These are phyloP conservation scores for Diplotaxis tenuifolia DNA, from an alignment of 345 rosid genomes.

Conservation along the genomic window DNA sequence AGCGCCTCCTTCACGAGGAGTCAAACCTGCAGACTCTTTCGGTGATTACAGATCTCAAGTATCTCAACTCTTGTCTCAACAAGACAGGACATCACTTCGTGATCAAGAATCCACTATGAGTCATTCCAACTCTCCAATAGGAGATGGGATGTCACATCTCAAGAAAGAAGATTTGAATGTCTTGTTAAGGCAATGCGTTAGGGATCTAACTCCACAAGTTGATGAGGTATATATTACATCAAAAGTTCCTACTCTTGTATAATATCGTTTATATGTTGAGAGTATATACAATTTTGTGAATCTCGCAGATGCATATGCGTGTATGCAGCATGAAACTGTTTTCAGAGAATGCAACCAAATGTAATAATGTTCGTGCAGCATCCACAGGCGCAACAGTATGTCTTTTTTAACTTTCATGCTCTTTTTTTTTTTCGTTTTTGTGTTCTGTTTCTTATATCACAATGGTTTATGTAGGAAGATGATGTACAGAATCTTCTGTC, in stretches of 20 bases:
- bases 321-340: neutral
- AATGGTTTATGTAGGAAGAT: constrained; percentile 9
- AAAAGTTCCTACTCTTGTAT: neutral
- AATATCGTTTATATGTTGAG: neutral
- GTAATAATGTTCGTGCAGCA: constrained; percentile 4
- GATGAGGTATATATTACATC: constrained; percentile 46
- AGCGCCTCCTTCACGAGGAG: constrained; percentile 22
- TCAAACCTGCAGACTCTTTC: constrained; percentile 47
- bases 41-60: constrained; percentile 43
- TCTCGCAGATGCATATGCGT: constrained; percentile 22
- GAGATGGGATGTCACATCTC: constrained; percentile 43
- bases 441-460: neutral
- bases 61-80: constrained; percentile 41
- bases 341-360: neutral
- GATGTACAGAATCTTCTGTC: constrained; percentile 11
- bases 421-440: neutral
- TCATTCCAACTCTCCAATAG: constrained; percentile 35
- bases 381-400: constrained; percentile 1
- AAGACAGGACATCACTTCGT: constrained; percentile 32
- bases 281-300: neutral
- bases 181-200: constrained; percentile 47
- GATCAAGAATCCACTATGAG: constrained; percentile 20
- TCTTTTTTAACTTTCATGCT: neutral
- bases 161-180: constrained; percentile 47
- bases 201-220: constrained; percentile 45